Conservation (phyloP, 345 rosid genomes). For the Melaleuca quinquenervia region DNA sequence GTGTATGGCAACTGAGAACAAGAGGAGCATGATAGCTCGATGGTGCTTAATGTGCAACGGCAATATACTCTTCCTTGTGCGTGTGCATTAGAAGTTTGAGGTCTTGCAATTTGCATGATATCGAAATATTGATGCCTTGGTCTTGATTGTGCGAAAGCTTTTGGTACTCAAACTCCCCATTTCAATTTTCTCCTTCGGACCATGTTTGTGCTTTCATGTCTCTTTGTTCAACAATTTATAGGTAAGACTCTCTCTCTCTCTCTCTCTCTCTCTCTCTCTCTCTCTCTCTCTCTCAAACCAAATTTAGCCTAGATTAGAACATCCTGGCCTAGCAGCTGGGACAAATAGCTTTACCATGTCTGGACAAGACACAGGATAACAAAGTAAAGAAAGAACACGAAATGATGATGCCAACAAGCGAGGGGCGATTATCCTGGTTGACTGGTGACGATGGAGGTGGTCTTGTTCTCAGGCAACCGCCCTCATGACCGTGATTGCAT, state of each 20-base stretch:
- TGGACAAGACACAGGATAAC: not conserved
- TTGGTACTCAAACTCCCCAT: not conserved
- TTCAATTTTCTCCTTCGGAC: not conserved
- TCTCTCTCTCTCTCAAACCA: too few relatives aligned
- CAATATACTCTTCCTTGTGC: not conserved
- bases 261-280: too few relatives aligned
- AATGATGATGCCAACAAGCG: not conserved
- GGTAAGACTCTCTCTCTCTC: too few relatives aligned
- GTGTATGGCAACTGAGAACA: not conserved
- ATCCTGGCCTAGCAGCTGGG: not conserved
- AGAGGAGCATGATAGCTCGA: not conserved
- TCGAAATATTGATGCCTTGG: not conserved
- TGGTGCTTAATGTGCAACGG: not conserved
- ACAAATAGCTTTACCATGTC: not conserved
- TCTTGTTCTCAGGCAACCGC: not conserved
- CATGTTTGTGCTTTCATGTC: not conserved
- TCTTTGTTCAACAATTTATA: not conserved
- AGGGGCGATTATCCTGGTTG: not conserved
- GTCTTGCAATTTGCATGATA: not conserved
- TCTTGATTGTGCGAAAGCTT: not conserved
- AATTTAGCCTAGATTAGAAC: not conserved
- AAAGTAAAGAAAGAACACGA: too few relatives aligned
- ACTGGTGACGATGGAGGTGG: not conserved
- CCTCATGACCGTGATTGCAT: not conserved
- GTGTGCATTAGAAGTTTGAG: not conserved